Percentiles rank a stretch among this genome's conserved stretches.
phyloP scores from a whole-genome alignment of 306 rosid genomes.

The Trifolium subterraneum region DNA sequence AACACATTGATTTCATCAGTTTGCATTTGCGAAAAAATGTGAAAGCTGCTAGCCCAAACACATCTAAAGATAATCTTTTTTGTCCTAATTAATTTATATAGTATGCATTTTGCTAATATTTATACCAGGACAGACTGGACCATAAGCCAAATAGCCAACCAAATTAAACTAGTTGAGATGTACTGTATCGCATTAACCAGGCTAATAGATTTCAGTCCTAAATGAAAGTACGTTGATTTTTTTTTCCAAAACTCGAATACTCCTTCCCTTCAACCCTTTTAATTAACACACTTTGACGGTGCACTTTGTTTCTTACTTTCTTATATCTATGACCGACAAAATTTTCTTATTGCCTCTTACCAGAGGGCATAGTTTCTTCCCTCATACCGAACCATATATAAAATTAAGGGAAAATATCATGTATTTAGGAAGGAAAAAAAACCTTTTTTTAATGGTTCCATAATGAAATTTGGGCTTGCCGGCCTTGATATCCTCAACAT shows the following conservation, averaged over 20 bases:
- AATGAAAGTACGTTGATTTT: not conserved
- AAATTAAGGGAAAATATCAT: conserved; percentile 9
- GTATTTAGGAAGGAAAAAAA: conserved; percentile 21
- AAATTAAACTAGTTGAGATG: conserved; percentile 24
- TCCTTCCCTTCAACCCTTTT: not conserved
- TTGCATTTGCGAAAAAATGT: not conserved
- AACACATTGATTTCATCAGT: conserved; percentile 17
- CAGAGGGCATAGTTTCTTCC: conserved; percentile 6
- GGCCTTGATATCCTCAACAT: conserved; percentile 75
- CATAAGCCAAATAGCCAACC: conserved; percentile 28
- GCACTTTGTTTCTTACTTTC: not conserved
- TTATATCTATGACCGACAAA: not conserved
- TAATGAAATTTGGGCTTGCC: conserved; percentile 82
- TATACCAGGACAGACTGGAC: too few relatives aligned
- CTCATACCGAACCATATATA: conserved; percentile 15
- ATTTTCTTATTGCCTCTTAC: not conserved
- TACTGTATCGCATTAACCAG: not conserved
- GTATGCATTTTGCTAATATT: conserved; percentile 21
- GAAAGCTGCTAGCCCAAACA: conserved; percentile 10
- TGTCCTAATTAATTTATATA: conserved; percentile 10
- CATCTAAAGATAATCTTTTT: not conserved
- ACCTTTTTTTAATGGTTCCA: conserved; percentile 91
- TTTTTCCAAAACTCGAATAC: not conserved
- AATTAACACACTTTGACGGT: too few relatives aligned
- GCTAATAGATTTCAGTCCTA: conserved; percentile 26